These are phyloP conservation scores for Knoxdaviesia capensis DNA, from an alignment of 2,329 filamentous ascomycete species.

Conservation along the genomic window DNA sequence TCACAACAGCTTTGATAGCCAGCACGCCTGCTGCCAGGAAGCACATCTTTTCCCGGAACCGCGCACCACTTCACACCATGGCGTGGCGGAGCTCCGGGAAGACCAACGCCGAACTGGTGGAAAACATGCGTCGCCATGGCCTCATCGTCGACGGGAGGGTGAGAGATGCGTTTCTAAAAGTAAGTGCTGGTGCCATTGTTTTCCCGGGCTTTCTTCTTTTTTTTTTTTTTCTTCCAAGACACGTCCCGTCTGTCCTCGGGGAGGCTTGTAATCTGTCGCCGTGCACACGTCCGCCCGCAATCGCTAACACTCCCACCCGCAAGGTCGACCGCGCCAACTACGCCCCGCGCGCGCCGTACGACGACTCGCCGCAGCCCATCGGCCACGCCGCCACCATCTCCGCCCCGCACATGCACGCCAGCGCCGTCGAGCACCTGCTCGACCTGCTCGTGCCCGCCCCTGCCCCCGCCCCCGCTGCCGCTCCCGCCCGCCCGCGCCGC, in stretches of 20 bases:
- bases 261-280: too few relatives aligned
- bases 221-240: not conserved
- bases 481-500: constrained; percentile 12
- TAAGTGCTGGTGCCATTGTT: constrained; percentile 13
- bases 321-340: constrained; percentile 83
- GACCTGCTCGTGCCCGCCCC: constrained; percentile 20
- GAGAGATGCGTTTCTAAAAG: constrained; percentile 60
- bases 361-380: constrained; percentile 34
- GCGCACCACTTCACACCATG: constrained; percentile 30
- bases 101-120: constrained; percentile 54
- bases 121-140: constrained; percentile 52
- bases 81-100: constrained; percentile 72
- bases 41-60: too few relatives aligned
- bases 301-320: not conserved
- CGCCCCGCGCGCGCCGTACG: constrained; percentile 49
- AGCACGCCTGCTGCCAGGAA: too few relatives aligned
- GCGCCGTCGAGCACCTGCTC: constrained; percentile 28
- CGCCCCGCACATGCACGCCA: constrained; percentile 41
- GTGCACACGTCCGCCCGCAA: too few relatives aligned
- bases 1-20: too few relatives aligned
- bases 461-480: constrained; percentile 9
- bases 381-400: constrained; percentile 35
- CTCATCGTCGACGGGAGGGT: constrained; percentile 56
- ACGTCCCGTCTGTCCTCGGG: not conserved
- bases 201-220: not conserved